Conservation (phyloP, 129 eudicot species). For the Arctium minus region DNA sequence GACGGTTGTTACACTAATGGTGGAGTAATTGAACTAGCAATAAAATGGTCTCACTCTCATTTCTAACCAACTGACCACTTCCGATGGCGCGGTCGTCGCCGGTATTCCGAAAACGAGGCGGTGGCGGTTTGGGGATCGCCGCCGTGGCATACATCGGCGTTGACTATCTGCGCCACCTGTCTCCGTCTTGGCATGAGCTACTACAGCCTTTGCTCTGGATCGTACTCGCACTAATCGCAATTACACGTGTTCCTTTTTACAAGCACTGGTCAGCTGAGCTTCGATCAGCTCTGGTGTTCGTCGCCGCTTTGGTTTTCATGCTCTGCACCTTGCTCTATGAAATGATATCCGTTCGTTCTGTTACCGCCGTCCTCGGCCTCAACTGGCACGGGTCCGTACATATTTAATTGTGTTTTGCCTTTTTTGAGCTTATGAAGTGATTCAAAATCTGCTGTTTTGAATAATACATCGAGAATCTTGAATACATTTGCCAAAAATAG, state of each 20-base stretch:
- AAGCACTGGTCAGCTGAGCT: conserved; percentile 88
- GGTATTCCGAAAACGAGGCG: background rate
- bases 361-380: conserved; percentile 94
- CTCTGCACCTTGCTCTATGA: conserved; percentile 69
- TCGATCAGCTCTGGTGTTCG: conserved; percentile 65
- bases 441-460: background rate
- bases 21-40: background rate
- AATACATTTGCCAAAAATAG: background rate
- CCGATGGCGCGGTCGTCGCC: conserved; percentile 19
- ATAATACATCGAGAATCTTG: background rate
- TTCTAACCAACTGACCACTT: background rate
- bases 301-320: conserved; percentile 63
- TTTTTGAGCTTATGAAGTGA: background rate
- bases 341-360: conserved; percentile 85
- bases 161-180: conserved; percentile 78
- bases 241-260: conserved; percentile 69
- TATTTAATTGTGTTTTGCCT: background rate
- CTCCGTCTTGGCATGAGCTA: conserved; percentile 71
- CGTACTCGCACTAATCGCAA: conserved; percentile 53
- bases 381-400: conserved; percentile 72
- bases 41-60: background rate
- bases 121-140: conserved; percentile 57
- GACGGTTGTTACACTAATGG: too few relatives aligned
- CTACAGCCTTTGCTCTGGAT: conserved; percentile 88
- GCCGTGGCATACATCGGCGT: conserved; percentile 67